phyloP scores from a whole-genome alignment of 805 yeast species.

The Lipomyces japonicus region DNA sequence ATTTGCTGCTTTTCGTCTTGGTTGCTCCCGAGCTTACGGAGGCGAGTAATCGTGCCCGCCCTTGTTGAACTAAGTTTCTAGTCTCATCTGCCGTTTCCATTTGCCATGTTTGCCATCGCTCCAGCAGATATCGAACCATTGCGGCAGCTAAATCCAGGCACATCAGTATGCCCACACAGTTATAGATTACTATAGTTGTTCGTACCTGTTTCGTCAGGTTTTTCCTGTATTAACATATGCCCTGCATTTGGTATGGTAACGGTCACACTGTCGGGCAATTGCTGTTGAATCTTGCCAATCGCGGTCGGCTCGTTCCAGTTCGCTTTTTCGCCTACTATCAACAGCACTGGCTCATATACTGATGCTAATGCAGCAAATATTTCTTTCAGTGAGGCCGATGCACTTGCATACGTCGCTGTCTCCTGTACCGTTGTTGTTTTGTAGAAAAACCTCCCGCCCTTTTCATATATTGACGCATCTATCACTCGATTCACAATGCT shows the following conservation, averaged over 20 bases:
- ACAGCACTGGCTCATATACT: slow-evolving; percentile 19
- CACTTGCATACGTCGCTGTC: slow-evolving; percentile 11
- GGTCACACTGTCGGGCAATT: slow-evolving; percentile 4
- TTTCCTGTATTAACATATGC: slow-evolving; percentile 27
- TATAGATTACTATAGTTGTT: background rate
- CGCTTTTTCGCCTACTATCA: slow-evolving; percentile 22
- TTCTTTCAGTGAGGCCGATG: slow-evolving; percentile 15
- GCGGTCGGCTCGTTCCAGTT: slow-evolving; percentile 28
- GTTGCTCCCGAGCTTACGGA: too few relatives aligned
- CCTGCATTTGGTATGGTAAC: slow-evolving; percentile 16
- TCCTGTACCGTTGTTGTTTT: slow-evolving; percentile 25
- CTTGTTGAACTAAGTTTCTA: too few relatives aligned
- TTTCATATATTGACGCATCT: slow-evolving; percentile 1
- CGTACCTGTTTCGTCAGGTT: slow-evolving; percentile 17
- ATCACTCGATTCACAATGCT: slow-evolving; percentile 11
- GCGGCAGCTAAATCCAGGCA: background rate
- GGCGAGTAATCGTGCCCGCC: too few relatives aligned
- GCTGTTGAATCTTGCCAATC: slow-evolving; percentile 1
- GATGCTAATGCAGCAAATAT: slow-evolving; percentile 12
- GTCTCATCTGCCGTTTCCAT: background rate
- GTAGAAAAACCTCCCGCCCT: background rate
- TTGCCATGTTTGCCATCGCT: slow-evolving; percentile 5
- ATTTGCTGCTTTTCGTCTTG: too few relatives aligned
- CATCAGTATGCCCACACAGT: background rate
- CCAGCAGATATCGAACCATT: slow-evolving; percentile 5